Conservation (phyloP, 2,329 filamentous ascomycete species). For the Alternaria novae-zelandiae region DNA sequence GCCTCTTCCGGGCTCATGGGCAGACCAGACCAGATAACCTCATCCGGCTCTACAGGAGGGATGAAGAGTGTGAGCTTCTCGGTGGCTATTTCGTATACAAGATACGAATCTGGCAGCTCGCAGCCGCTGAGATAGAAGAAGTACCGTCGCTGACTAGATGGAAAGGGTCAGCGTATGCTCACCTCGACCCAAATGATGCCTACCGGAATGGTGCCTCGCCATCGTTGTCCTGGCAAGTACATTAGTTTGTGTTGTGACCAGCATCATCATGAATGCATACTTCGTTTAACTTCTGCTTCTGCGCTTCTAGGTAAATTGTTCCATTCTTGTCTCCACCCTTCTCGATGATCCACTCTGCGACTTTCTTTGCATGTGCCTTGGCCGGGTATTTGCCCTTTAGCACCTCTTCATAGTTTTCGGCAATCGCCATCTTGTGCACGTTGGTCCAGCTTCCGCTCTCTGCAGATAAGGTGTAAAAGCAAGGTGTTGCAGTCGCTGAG, state of each 20-base stretch:
- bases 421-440: slow-evolving; percentile 36
- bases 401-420: slow-evolving; percentile 47
- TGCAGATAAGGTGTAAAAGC: slow-evolving; percentile 7
- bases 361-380: slow-evolving; percentile 83
- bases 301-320: slow-evolving; percentile 86
- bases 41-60: slow-evolving; percentile 84
- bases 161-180: not conserved
- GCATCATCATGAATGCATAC: slow-evolving; percentile 26
- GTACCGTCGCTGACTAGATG: slow-evolving; percentile 77
- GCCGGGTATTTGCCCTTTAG: slow-evolving; percentile 73
- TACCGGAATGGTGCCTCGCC: slow-evolving; percentile 81
- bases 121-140: slow-evolving; percentile 97
- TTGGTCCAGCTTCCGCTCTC: slow-evolving; percentile 13
- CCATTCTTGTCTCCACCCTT: slow-evolving; percentile 70
- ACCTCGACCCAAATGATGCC: not conserved
- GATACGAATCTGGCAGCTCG: slow-evolving; percentile 77
- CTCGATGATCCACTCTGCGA: slow-evolving; percentile 77
- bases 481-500: not conserved
- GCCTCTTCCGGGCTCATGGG: slow-evolving; percentile 80
- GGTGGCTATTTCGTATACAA: slow-evolving; percentile 78
- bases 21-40: slow-evolving; percentile 91
- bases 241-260: slow-evolving; percentile 11
- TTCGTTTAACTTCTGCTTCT: slow-evolving; percentile 80
- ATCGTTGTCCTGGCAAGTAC: slow-evolving; percentile 72
- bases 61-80: slow-evolving; percentile 86